phyloP scores from a whole-genome alignment of 1,284 basidiomycete genomes.

The Puccinia polysora region DNA sequence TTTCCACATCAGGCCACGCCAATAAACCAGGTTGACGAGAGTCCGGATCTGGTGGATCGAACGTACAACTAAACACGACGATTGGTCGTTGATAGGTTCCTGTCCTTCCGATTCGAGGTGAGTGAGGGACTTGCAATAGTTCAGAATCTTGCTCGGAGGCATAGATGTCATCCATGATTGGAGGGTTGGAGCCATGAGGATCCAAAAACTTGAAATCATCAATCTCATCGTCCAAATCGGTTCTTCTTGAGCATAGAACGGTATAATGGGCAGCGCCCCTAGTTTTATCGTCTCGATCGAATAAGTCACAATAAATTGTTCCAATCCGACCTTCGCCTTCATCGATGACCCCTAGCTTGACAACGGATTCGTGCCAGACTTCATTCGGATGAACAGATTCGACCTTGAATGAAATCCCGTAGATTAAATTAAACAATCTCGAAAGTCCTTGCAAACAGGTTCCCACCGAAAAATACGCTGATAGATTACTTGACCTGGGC shows the following conservation, averaged over 20 bases:
- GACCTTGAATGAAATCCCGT: conserved; percentile 71
- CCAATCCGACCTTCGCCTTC: conserved; percentile 47
- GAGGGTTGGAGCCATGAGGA: conserved; percentile 33
- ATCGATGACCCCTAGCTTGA: conserved; percentile 30
- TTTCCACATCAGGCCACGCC: conserved; percentile 53
- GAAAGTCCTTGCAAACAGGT: conserved; percentile 81
- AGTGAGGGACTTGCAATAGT: conserved; percentile 47
- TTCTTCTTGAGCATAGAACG: conserved; percentile 52
- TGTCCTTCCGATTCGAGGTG: conserved; percentile 21
- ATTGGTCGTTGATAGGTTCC: conserved; percentile 50
- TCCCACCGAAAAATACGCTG: conserved; percentile 67
- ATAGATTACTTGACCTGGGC: conserved; percentile 59
- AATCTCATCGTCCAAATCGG: conserved; percentile 50
- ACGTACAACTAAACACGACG: conserved; percentile 52
- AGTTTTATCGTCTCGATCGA: conserved; percentile 50
- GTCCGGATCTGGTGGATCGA: conserved; percentile 47
- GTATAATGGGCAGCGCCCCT: conserved; percentile 53
- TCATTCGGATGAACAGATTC: conserved; percentile 56
- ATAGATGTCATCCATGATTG: conserved; percentile 11
- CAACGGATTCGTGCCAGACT: conserved; percentile 14
- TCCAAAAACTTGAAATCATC: conserved; percentile 48
- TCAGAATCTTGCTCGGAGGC: conserved; percentile 10
- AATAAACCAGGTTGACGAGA: conserved; percentile 47
- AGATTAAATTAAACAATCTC: conserved; percentile 74
- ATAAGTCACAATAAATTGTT: conserved; percentile 53